Conservation (phyloP, 2,329 filamentous ascomycete genomes). For the Talaromyces sp. region DNA sequence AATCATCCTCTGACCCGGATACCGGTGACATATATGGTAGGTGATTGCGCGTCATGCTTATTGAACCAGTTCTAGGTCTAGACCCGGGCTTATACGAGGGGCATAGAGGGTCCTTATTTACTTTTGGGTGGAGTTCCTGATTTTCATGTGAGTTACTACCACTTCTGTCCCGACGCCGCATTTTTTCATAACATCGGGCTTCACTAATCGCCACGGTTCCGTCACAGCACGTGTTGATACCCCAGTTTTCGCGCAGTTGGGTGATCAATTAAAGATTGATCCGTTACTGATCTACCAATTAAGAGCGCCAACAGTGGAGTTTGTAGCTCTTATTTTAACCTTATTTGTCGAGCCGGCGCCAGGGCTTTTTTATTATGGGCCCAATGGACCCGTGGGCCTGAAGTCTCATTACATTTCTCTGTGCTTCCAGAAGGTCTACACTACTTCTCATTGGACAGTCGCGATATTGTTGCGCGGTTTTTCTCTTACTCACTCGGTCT, state of each 20-base stretch:
- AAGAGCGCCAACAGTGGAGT: neutral
- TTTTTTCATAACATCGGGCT: neutral
- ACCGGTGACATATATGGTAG: neutral
- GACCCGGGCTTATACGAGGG: neutral
- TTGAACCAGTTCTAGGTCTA: neutral
- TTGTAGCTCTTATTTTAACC: neutral
- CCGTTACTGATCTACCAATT: neutral
- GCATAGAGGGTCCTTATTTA: neutral
- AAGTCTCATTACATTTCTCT: neutral
- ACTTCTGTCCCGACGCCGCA: neutral
- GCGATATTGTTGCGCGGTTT: neutral
- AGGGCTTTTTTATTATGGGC: conserved; percentile 2
- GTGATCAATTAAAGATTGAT: conserved; percentile 8
- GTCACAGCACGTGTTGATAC: conserved; percentile 3
- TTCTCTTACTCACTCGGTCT: neutral
- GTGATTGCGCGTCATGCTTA: neutral
- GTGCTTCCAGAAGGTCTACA: neutral
- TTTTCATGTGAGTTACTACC: neutral
- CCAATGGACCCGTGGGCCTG: neutral
- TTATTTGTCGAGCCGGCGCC: conserved; percentile 9
- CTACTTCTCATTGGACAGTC: neutral
- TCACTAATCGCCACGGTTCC: neutral
- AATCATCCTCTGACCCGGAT: neutral
- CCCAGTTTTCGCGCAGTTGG: conserved; percentile 1
- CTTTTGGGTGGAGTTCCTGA: neutral